A percentile compares a stretch with the other conserved stretches of the same genome.
Conservation (phyloP, 176 grass and related monocot species). For the Triticum urartu region DNA sequence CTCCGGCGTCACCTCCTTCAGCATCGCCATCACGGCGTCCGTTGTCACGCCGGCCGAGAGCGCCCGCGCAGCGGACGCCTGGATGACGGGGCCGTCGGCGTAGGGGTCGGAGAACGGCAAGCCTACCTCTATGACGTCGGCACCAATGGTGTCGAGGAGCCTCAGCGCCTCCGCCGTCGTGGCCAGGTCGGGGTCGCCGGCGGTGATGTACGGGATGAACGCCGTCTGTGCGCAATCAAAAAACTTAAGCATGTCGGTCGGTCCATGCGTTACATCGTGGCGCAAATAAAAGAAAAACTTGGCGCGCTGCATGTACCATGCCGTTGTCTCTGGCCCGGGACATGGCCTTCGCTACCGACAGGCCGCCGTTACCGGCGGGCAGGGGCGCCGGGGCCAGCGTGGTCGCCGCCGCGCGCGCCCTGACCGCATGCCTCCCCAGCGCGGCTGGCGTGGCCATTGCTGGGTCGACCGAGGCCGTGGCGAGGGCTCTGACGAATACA, state of each 20-base stretch:
- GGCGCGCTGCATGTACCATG: neutral
- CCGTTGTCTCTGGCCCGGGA: constrained; percentile 21
- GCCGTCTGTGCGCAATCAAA: neutral
- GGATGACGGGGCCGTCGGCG: constrained; percentile 68
- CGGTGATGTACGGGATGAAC: constrained; percentile 86
- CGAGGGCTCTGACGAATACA: no score
- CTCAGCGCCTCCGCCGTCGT: constrained; percentile 72
- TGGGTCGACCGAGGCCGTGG: neutral
- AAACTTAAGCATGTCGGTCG: neutral
- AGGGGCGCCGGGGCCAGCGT: neutral
- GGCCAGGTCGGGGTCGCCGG: constrained; percentile 76
- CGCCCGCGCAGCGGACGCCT: constrained; percentile 64
- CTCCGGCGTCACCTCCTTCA: constrained; percentile 69
- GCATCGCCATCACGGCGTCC: constrained; percentile 62
- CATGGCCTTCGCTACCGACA: constrained; percentile 33
- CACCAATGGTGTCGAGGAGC: constrained; percentile 66
- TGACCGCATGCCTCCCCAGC: neutral
- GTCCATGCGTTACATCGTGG: neutral
- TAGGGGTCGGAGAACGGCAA: constrained; percentile 78
- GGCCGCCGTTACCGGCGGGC: neutral
- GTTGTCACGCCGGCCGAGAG: constrained; percentile 42
- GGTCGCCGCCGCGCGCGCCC: neutral
- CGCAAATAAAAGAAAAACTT: neutral
- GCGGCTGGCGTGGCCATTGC: neutral
- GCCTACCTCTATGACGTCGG: constrained; percentile 87